Evolutionary conservation across 768 basidiomycete genomes (phyloP).

Genomic region (Calvatia gigantea): DNA sequence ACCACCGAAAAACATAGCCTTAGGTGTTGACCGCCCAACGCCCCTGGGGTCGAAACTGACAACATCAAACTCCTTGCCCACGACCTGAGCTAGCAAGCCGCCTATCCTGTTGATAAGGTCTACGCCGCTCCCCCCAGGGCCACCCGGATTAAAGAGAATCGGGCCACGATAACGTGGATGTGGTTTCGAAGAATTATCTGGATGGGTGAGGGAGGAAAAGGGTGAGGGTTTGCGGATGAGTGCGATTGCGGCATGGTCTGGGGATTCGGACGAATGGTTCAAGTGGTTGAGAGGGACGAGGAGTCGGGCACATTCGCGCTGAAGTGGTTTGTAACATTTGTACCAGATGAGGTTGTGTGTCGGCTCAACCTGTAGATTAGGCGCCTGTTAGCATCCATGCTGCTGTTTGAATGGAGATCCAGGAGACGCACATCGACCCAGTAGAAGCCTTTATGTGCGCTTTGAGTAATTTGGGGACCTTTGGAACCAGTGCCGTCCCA

Average conservation of each 20-base stretch:
- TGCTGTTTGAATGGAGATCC: background rate
- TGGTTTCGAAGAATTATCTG: background rate
- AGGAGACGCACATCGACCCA: conserved; percentile 3
- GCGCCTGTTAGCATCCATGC: too few relatives aligned
- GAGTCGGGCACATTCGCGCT: conserved; percentile 15
- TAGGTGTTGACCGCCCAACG: conserved; percentile 30
- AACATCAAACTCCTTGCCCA: conserved; percentile 43
- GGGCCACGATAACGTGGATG: conserved; percentile 35
- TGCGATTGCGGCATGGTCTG: conserved; percentile 37
- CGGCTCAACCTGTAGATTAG: conserved; percentile 10
- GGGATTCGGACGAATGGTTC: conserved; percentile 37
- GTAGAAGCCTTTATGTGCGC: too few relatives aligned
- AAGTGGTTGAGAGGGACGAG: conserved; percentile 18
- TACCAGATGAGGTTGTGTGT: conserved; percentile 14
- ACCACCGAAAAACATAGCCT: conserved; percentile 30
- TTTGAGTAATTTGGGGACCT: too few relatives aligned
- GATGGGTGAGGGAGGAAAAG: conserved; percentile 6
- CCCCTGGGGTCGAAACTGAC: conserved; percentile 47
- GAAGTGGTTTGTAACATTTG: conserved; percentile 10
- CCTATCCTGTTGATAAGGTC: conserved; percentile 22
- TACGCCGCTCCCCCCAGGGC: conserved; percentile 45
- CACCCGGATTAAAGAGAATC: conserved; percentile 45
- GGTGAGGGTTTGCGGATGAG: conserved; percentile 35
- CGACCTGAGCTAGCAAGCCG: conserved; percentile 21
- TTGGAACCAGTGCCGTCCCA: background rate